A percentile compares a stretch with the other conserved stretches of the same genome.
Evolutionary conservation across 257 asterid species (phyloP).

Genomic region (Orobanche coerulescens): DNA sequence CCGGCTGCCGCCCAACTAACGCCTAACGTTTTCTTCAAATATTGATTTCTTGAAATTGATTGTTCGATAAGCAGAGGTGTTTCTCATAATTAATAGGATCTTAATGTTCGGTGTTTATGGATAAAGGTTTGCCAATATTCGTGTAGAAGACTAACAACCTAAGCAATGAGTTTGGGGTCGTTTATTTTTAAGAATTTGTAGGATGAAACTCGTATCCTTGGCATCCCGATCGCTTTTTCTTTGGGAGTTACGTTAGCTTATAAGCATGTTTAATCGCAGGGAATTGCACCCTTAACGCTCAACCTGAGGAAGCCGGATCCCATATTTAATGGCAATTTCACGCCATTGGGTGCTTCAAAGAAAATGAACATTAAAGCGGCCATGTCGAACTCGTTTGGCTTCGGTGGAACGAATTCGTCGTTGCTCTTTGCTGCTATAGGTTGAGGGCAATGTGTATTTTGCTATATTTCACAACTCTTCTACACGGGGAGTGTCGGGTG

Average conservation of each 20-base stretch:
- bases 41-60: too few relatives aligned
- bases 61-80: too few relatives aligned
- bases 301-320: constrained; percentile 74
- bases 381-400: constrained; percentile 91
- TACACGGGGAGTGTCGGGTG: neutral
- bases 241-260: neutral
- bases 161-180: neutral
- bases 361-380: constrained; percentile 64
- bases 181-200: too few relatives aligned
- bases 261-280: constrained; percentile 40
- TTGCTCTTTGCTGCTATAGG: constrained; percentile 59
- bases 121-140: neutral
- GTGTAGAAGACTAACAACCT: neutral
- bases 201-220: neutral
- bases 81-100: neutral
- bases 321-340: constrained; percentile 47
- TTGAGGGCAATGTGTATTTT: constrained; percentile 19
- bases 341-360: constrained; percentile 71
- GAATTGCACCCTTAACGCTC: constrained; percentile 70
- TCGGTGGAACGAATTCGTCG: constrained; percentile 89
- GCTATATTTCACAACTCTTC: neutral
- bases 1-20: too few relatives aligned
- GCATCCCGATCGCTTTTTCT: neutral
- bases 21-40: too few relatives aligned
- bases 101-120: neutral